Conservation (phyloP, 1,284 basidiomycete species). For the Rhodotorula sp. region DNA sequence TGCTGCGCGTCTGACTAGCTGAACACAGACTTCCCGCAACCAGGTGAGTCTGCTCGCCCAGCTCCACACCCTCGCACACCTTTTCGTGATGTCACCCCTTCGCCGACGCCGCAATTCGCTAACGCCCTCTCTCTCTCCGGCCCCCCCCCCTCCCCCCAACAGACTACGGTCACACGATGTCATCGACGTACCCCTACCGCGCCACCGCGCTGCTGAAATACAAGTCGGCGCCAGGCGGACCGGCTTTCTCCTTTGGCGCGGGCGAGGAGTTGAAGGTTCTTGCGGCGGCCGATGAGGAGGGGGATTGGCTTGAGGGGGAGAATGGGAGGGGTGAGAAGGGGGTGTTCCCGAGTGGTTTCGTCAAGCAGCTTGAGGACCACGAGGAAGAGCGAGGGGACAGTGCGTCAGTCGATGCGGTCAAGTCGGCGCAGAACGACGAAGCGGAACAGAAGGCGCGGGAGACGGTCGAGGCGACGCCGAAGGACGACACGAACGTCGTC, state of each 20-base stretch:
- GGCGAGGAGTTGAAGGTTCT: conserved; percentile 47
- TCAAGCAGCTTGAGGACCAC: conserved; percentile 52
- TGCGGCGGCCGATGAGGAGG: conserved; percentile 47
- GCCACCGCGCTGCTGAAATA: conserved; percentile 34
- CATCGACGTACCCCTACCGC: conserved; percentile 26
- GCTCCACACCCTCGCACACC: no score
- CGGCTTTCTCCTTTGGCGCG: conserved; percentile 44
- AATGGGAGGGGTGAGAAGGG: conserved; percentile 43
- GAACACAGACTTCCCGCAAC: background rate
- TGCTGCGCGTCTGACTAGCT: background rate
- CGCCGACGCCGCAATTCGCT: background rate
- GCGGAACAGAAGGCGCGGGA: background rate
- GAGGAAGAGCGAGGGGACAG: conserved; percentile 46
- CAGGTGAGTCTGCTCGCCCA: background rate
- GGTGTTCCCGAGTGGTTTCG: conserved; percentile 47
- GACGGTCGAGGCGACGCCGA: conserved; percentile 2
- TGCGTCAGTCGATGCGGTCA: conserved; percentile 49
- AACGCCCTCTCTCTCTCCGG: background rate
- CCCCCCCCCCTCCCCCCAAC: no score
- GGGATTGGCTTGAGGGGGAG: conserved; percentile 49
- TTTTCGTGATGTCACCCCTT: background rate
- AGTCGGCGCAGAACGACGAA: conserved; percentile 45
- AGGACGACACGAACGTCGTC: background rate
- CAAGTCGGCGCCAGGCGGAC: conserved; percentile 32
- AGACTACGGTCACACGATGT: background rate